These are phyloP conservation scores for Mycothermus thermophilus DNA, from an alignment of 495 filamentous ascomycete genomes.

Conservation along the genomic window DNA sequence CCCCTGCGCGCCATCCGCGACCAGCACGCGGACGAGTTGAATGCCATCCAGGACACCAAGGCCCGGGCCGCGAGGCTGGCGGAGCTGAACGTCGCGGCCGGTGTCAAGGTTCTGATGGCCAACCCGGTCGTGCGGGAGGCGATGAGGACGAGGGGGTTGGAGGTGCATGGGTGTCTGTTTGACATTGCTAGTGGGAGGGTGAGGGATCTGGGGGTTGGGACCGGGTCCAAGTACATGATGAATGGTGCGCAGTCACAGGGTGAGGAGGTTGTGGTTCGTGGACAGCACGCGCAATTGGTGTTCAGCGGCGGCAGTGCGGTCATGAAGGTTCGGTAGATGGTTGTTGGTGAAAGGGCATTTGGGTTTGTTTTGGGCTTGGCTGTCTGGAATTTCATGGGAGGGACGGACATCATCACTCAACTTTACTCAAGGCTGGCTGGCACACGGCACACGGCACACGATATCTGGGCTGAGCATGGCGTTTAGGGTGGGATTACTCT, in stretches of 20 bases:
- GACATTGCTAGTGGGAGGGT: conserved; percentile 50
- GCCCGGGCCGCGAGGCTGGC: conserved; percentile 41
- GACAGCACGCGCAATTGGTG: conserved; percentile 37
- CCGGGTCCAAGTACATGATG: conserved; percentile 13
- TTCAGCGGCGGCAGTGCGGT: conserved; percentile 26
- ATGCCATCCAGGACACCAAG: conserved; percentile 31
- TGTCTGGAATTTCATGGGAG: too few relatives aligned
- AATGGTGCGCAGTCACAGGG: too few relatives aligned
- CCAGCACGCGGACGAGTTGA: conserved; percentile 41
- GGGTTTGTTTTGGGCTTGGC: too few relatives aligned
- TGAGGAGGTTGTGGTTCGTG: conserved; percentile 26
- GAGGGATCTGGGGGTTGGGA: conserved; percentile 41
- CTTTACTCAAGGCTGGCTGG: too few relatives aligned
- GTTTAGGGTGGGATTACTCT: too few relatives aligned
- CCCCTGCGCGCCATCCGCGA: conserved; percentile 51
- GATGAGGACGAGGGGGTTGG: conserved; percentile 51
- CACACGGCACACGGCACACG: too few relatives aligned
- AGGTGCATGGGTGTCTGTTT: conserved; percentile 61
- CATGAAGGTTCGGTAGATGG: conserved; percentile 15
- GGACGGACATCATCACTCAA: too few relatives aligned
- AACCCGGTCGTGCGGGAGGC: conserved; percentile 49
- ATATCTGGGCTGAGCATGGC: too few relatives aligned
- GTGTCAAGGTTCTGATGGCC: conserved; percentile 47
- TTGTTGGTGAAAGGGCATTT: not conserved
- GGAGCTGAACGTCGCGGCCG: conserved; percentile 57